A percentile compares a stretch with the other conserved stretches of the same genome.
phyloP scores from a whole-genome alignment of 2,329 filamentous ascomycete species.

The Ceratocystis colombiana region DNA sequence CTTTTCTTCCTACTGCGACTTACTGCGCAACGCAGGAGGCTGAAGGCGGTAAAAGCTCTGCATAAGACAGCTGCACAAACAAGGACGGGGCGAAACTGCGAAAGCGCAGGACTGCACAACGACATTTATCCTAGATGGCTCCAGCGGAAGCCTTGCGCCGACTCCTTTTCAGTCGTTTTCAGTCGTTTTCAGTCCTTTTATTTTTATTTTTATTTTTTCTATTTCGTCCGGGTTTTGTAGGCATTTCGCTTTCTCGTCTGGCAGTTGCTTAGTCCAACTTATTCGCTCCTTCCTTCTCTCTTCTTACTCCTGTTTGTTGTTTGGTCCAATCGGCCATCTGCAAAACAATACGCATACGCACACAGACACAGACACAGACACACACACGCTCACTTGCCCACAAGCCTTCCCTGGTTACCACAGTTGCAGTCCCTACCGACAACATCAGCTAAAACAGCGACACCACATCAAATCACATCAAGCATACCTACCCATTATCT shows the following conservation, averaged over 20 bases:
- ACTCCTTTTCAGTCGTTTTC: background rate
- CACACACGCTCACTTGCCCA: too few species aligned
- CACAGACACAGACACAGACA: too few species aligned
- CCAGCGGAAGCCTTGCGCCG: background rate
- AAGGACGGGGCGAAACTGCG: background rate
- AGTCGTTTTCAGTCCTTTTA: background rate
- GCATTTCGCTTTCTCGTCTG: background rate
- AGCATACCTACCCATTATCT: too few species aligned
- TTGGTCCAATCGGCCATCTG: background rate
- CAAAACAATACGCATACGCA: background rate
- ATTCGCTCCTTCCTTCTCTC: constrained; percentile 5
- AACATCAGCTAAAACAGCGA: background rate
- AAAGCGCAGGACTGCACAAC: background rate
- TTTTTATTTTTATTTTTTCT: background rate
- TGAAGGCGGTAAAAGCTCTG: constrained; percentile 14
- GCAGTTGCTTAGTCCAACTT: constrained; percentile 10
- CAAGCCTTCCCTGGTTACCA: constrained; percentile 4
- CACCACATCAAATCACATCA: background rate
- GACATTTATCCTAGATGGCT: background rate
- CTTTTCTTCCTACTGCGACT: constrained; percentile 2
- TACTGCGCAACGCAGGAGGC: constrained; percentile 12
- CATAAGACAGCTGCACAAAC: constrained; percentile 11
- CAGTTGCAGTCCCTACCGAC: background rate
- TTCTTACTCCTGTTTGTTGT: background rate
- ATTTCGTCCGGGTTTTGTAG: background rate